These are phyloP conservation scores for Cronartium quercuum DNA, from an alignment of 1,284 basidiomycete species.

Conservation along the genomic window DNA sequence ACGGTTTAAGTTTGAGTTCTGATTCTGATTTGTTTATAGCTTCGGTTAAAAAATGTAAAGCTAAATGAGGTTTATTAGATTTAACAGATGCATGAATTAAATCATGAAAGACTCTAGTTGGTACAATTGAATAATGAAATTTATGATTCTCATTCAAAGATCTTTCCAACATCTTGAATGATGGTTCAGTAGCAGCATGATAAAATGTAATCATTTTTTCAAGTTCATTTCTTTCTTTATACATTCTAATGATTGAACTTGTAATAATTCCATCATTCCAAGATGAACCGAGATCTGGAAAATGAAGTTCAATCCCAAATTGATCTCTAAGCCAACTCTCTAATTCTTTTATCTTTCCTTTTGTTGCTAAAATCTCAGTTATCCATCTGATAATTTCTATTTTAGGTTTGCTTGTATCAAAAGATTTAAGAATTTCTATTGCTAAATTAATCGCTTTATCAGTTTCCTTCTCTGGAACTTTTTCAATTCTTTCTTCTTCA, in stretches of 20 bases:
- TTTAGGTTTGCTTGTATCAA: slow-evolving; percentile 4
- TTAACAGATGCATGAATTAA: slow-evolving; percentile 7
- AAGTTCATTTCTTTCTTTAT: slow-evolving; percentile 11
- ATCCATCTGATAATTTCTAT: slow-evolving; percentile 4
- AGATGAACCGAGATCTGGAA: slow-evolving; percentile 29
- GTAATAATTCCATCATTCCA: slow-evolving; percentile 34
- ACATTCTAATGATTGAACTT: slow-evolving; percentile 17
- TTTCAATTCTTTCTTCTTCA: neutral
- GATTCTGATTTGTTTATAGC: slow-evolving; percentile 15
- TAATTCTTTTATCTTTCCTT: neutral
- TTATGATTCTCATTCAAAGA: neutral
- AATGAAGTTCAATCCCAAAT: slow-evolving; percentile 8
- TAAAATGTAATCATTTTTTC: slow-evolving; percentile 24
- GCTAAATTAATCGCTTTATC: slow-evolving; percentile 17
- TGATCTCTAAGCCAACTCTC: slow-evolving; percentile 11
- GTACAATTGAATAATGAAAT: neutral
- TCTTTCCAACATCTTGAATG: slow-evolving; percentile 5
- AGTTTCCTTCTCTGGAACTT: neutral
- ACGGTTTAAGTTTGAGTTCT: neutral
- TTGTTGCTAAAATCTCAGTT: slow-evolving; percentile 15
- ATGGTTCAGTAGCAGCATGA: slow-evolving; percentile 28
- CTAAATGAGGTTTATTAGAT: slow-evolving; percentile 19
- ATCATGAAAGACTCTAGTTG: slow-evolving; percentile 33
- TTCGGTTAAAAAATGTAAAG: slow-evolving; percentile 20
- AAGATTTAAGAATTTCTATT: slow-evolving; percentile 6